A percentile compares a stretch with the other conserved stretches of the same genome.
Evolutionary conservation across 257 asterid genomes (phyloP).

Genomic region (Ehretia macrophylla): DNA sequence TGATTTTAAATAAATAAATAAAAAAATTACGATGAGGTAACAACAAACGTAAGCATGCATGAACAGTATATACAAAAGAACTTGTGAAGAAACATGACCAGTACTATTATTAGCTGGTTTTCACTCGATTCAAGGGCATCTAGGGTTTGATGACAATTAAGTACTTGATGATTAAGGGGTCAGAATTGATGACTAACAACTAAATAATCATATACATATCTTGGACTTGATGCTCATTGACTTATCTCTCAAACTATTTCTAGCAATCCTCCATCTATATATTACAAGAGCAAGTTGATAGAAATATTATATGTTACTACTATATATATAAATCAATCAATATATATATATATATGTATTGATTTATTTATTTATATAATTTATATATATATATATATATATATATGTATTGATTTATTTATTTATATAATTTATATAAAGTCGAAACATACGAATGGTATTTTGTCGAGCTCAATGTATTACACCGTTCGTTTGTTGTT

Average conservation of each 20-base stretch:
- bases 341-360: too few relatives aligned
- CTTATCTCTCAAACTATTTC: conserved; percentile 25
- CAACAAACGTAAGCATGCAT: background rate
- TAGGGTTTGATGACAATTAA: conserved; percentile 32
- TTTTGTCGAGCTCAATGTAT: conserved; percentile 16
- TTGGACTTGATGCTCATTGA: conserved; percentile 49
- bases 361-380: too few relatives aligned
- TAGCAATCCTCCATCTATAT: conserved; percentile 13
- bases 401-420: too few relatives aligned
- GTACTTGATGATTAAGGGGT: conserved; percentile 22
- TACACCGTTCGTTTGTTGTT: too few relatives aligned
- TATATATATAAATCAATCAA: too few relatives aligned
- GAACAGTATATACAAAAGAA: conserved; percentile 23
- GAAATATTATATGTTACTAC: too few relatives aligned
- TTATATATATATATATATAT: too few relatives aligned
- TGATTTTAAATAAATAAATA: too few relatives aligned
- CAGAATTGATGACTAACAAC: conserved; percentile 16
- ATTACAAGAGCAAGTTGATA: too few relatives aligned
- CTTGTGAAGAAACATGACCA: too few relatives aligned
- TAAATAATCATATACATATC: conserved; percentile 19
- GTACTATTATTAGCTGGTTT: conserved; percentile 25
- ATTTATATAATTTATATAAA: conserved; percentile 1
- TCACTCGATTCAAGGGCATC: conserved; percentile 42
- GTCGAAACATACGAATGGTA: conserved; percentile 18
- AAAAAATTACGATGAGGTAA: too few relatives aligned